These are phyloP conservation scores for Nevesoporus exiguus DNA, from an alignment of 768 basidiomycete species.

Conservation along the genomic window DNA sequence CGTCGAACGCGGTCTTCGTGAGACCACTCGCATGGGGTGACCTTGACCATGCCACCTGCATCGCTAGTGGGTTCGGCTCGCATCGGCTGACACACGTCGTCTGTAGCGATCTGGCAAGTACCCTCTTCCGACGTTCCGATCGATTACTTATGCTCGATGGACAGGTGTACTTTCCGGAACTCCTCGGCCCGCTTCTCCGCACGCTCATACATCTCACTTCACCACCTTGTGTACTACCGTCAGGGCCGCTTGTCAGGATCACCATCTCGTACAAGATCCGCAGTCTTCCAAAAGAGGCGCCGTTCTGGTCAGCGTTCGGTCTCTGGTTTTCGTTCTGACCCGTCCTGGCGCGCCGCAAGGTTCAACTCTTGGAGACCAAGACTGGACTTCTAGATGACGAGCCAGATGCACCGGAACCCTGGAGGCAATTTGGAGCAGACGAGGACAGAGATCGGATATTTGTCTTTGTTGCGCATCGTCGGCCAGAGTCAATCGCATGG, in stretches of 20 bases:
- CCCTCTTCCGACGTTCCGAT: neutral
- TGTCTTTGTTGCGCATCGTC: constrained; percentile 59
- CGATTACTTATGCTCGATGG: neutral
- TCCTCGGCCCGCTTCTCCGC: constrained; percentile 72
- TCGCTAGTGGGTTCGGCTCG: constrained; percentile 38
- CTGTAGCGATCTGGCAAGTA: constrained; percentile 79
- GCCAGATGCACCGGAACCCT: constrained; percentile 11
- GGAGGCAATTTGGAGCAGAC: constrained; percentile 46
- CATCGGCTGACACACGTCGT: constrained; percentile 58
- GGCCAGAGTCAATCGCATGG: constrained; percentile 58
- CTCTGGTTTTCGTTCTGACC: constrained; percentile 69
- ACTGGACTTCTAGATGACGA: neutral
- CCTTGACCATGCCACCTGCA: constrained; percentile 36
- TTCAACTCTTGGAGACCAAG: neutral
- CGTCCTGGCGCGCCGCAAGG: constrained; percentile 36
- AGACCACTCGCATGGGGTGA: constrained; percentile 73
- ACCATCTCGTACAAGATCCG: constrained; percentile 77
- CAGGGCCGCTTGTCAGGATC: constrained; percentile 33
- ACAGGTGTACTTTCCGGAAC: constrained; percentile 83
- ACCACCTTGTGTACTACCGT: constrained; percentile 34
- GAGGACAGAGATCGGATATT: constrained; percentile 41
- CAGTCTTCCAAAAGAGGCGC: constrained; percentile 64
- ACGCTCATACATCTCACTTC: constrained; percentile 72
- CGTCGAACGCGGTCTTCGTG: constrained; percentile 31
- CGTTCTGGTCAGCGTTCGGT: constrained; percentile 80